Conservation (phyloP, 1,284 basidiomycete genomes). For the Cutaneotrichosporon sp. region DNA sequence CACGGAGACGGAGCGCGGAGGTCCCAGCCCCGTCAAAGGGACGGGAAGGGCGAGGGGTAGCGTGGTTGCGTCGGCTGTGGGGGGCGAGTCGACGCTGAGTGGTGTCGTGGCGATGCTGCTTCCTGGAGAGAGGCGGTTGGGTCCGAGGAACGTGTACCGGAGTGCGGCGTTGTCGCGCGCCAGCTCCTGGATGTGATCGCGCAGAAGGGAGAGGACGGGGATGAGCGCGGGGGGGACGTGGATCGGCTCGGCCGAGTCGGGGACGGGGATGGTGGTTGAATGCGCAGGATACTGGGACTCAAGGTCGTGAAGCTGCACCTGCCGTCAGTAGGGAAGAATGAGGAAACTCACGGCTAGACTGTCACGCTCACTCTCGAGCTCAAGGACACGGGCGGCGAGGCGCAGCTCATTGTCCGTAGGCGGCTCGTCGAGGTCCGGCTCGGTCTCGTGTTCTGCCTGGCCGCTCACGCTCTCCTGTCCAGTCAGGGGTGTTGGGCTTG, state of each 20-base stretch:
- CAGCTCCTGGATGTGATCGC: constrained; percentile 42
- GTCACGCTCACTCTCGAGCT: constrained; percentile 42
- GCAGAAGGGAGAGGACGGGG: constrained; percentile 36
- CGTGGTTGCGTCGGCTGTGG: not conserved
- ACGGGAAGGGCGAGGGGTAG: constrained; percentile 7
- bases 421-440: constrained; percentile 7
- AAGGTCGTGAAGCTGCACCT: constrained; percentile 24
- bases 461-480: constrained; percentile 19
- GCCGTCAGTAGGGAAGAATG: not conserved
- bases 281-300: constrained; percentile 23
- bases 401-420: constrained; percentile 38
- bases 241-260: constrained; percentile 16
- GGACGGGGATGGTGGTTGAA: constrained; percentile 24
- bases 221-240: constrained; percentile 37
- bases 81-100: constrained; percentile 17
- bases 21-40: not conserved
- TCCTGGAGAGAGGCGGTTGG: constrained; percentile 12
- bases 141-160: constrained; percentile 44
- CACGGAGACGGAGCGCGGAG: not conserved
- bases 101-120: constrained; percentile 24
- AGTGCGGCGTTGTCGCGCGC: constrained; percentile 48
- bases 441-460: constrained; percentile 11
- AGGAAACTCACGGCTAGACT: constrained; percentile 30
- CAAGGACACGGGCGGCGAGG: constrained; percentile 32
- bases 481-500: not conserved